Evolutionary conservation across 73 alveolate species (phyloP).

Genomic region (Paramecium biaurelia): DNA sequence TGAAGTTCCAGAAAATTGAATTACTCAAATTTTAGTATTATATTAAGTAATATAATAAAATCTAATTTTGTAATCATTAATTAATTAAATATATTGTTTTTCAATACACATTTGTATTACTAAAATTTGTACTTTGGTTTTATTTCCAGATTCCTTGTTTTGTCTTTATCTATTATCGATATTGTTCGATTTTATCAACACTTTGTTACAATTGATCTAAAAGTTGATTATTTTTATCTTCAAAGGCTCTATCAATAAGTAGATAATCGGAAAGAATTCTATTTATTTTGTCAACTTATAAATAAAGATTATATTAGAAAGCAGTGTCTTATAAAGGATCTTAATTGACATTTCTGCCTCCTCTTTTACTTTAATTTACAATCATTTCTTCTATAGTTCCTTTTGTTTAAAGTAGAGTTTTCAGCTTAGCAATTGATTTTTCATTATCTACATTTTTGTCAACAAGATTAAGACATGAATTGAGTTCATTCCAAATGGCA

Average conservation of each 20-base stretch:
- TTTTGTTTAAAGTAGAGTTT: background rate
- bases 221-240: background rate
- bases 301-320: background rate
- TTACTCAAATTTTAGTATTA: background rate
- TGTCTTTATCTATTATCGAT: background rate
- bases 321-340: background rate
- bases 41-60: background rate
- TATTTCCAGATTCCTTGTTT: background rate
- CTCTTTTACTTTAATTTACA: background rate
- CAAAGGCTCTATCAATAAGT: background rate
- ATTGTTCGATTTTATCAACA: background rate
- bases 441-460: background rate
- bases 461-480: background rate
- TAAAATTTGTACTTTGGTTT: background rate
- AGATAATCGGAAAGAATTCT: slow-evolving; percentile 21
- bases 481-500: slow-evolving; percentile 2
- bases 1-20: too few relatives aligned
- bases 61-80: background rate
- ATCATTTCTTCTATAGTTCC: slow-evolving; percentile 25
- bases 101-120: slow-evolving; percentile 13
- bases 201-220: background rate
- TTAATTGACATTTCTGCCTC: background rate
- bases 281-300: background rate
- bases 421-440: background rate
- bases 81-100: background rate